Conservation (phyloP, 1,284 basidiomycete species). For the Trametes sp. region DNA sequence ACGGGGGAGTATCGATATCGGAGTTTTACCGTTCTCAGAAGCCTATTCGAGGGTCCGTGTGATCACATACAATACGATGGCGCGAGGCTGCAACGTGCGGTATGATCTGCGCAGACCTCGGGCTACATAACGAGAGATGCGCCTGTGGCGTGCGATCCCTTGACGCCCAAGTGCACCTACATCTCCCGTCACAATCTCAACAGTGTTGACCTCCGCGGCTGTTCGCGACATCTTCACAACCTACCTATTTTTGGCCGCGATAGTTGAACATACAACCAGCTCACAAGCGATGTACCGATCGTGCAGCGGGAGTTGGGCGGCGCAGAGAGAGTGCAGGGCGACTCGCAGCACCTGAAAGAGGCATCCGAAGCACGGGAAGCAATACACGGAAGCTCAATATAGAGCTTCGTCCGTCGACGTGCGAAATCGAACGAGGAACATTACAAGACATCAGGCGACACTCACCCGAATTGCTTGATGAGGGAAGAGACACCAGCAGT, state of each 20-base stretch:
- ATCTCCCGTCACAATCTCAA: not conserved
- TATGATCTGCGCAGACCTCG: not conserved
- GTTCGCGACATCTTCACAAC: not conserved
- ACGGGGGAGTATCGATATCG: not conserved
- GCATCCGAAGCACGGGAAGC: conserved; percentile 14
- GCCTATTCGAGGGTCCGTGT: not conserved
- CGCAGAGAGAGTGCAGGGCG: not conserved
- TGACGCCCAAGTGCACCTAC: not conserved
- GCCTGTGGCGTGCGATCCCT: not conserved
- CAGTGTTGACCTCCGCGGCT: not conserved
- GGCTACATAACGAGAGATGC: not conserved
- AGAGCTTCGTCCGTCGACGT: not conserved
- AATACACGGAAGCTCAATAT: not conserved
- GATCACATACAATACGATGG: too few relatives aligned
- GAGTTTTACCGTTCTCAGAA: not conserved
- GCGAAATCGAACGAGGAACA: not conserved
- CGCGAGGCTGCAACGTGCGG: not conserved
- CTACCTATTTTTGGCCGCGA: not conserved
- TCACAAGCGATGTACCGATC: not conserved
- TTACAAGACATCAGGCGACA: conserved; percentile 25
- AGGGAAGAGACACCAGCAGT: conserved; percentile 51
- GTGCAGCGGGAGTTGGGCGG: not conserved
- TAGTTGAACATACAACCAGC: conserved; percentile 1
- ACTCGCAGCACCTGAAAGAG: not conserved
- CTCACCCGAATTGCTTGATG: conserved; percentile 61